Conservation (phyloP, 2,329 filamentous ascomycete species). For the Phyllosticta paracitricarpa region DNA sequence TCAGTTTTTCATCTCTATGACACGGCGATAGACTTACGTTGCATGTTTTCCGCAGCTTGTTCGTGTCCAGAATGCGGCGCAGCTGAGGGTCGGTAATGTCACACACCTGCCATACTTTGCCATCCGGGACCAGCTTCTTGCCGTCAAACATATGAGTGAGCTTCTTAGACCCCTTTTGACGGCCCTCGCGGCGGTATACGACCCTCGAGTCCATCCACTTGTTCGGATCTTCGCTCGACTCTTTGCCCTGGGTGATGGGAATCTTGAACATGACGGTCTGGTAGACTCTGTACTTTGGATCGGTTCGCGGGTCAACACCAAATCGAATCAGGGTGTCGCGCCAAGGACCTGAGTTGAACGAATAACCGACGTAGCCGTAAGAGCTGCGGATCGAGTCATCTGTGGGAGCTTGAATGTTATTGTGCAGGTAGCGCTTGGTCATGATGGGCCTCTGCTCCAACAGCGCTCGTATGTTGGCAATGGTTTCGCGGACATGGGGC, state of each 20-base stretch:
- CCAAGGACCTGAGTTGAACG: constrained; percentile 89
- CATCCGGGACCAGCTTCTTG: constrained; percentile 60
- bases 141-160: constrained; percentile 76
- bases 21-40: constrained; percentile 37
- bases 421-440: constrained; percentile 73
- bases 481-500: constrained; percentile 51
- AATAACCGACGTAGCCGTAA: constrained; percentile 77
- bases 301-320: constrained; percentile 72
- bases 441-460: constrained; percentile 72
- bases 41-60: constrained; percentile 38
- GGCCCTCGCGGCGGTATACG: constrained; percentile 5
- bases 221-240: constrained; percentile 7
- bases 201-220: constrained; percentile 15
- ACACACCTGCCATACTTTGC: constrained; percentile 89
- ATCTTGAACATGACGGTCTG: constrained; percentile 86
- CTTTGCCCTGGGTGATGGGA: constrained; percentile 9
- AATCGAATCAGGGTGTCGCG: constrained; percentile 77
- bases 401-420: constrained; percentile 50
- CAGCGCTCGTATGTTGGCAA: constrained; percentile 53
- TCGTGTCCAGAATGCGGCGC: constrained; percentile 52
- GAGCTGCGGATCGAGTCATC: constrained; percentile 57
- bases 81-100: constrained; percentile 80
- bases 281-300: constrained; percentile 68
- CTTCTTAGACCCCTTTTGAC: constrained; percentile 5
- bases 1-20: constrained; percentile 32